Evolutionary conservation across 2,329 filamentous ascomycete genomes (phyloP), one percentile per base, ranked within the genome.

Genomic region (Myriosclerotinia duriaeana): DNA sequence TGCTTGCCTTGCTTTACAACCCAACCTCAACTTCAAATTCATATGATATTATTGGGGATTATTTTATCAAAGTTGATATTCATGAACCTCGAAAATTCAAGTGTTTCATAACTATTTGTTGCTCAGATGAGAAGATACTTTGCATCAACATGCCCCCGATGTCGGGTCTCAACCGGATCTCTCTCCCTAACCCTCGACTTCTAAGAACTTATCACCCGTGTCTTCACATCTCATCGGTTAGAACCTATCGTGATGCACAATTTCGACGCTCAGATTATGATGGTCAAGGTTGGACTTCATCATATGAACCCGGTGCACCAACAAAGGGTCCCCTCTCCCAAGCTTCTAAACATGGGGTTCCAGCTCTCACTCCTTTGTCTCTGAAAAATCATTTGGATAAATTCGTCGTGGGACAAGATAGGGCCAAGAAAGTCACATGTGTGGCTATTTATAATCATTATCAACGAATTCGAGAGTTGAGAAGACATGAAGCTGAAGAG

Each of bases 391-490:
- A 95, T 74, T 87, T 98, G 42, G 95, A 99, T 77, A 91, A 95
- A 76, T 99, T 96, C 77, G 94, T 99, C 1, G 94, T 99, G 5
- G 95, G 94, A 52, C 95, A 99, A 78, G 92, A 97, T 71, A 87
- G 92, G 68, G 93, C 95, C 20, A 95, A 99, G 83, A 96, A 96
- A 78, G 91, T 93, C 17, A 87, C 98, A 70, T 95, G 92, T 70
- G 89, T 94, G 4, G 93, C 94, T 8, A 91, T 99, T 38, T 97
- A 96, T 80, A 97, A 98, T 76, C 95, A 99, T 77, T 97, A 98
- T 76, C 92, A 97, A 78, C 87, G 91, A 56, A 85, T 97, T 68
- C 88, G 93, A 73, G 88, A 90, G 77, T 75, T 89, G 34, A 85
- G 92, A 74, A 83, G 92, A 59, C 87, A 89, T 67, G 87, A 95